phyloP scores from a whole-genome alignment of 139 green algal genomes.

The Chlamydomonas asymmetrica region DNA sequence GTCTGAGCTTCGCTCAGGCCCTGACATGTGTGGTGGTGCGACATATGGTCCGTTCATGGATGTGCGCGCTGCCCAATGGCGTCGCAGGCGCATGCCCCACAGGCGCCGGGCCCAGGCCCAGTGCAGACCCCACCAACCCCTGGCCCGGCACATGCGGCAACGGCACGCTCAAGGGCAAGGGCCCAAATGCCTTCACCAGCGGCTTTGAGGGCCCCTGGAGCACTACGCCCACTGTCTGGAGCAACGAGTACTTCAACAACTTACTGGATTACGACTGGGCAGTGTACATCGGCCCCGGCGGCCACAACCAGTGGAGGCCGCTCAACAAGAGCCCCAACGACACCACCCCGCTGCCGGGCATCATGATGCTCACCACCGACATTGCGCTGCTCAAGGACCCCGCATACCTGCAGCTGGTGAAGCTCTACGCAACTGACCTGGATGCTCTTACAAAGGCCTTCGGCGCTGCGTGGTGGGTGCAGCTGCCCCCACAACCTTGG shows the following conservation, averaged over 20 bases:
- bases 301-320: conserved; percentile 13
- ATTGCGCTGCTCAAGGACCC: conserved; percentile 39
- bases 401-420: conserved; percentile 26
- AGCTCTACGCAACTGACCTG: conserved; percentile 25
- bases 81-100: conserved; percentile 43
- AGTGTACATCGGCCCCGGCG: conserved; percentile 25
- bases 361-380: conserved; percentile 54
- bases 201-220: conserved; percentile 54
- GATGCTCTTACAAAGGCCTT: conserved; percentile 23
- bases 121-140: conserved; percentile 25
- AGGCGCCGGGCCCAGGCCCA: conserved; percentile 35
- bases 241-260: conserved; percentile 48
- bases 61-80: too few relatives aligned
- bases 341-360: conserved; percentile 5
- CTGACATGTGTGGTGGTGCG: too few relatives aligned
- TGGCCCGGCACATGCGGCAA: conserved; percentile 47
- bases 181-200: conserved; percentile 45
- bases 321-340: not conserved
- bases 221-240: conserved; percentile 30
- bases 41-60: too few relatives aligned
- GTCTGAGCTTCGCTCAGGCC: too few relatives aligned
- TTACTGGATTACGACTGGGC: conserved; percentile 42
- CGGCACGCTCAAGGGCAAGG: conserved; percentile 38
- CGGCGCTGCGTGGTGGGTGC: conserved; percentile 31
- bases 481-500: too few relatives aligned